Evolutionary conservation across 805 yeast species (phyloP).

Genomic region (Sugiyamaella chiloensis): DNA sequence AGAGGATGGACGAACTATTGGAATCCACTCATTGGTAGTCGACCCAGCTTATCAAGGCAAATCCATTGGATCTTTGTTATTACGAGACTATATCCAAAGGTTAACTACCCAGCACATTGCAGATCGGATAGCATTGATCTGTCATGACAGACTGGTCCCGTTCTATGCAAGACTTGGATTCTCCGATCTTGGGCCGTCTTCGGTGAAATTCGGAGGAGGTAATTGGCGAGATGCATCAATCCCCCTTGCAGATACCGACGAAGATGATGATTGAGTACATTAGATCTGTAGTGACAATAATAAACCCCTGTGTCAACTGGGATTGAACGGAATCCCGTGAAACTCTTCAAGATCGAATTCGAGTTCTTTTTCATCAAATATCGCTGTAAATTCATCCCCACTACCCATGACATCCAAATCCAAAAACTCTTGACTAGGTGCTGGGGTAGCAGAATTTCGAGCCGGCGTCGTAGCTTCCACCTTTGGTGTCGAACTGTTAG

Average conservation of each 20-base stretch:
- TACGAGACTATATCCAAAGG: constrained; percentile 89
- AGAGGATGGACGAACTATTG: constrained; percentile 71
- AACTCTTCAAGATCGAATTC: constrained; percentile 20
- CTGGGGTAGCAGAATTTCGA: constrained; percentile 10
- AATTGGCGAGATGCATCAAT: constrained; percentile 26
- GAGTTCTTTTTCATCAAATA: constrained; percentile 18
- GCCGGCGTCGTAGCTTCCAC: constrained; percentile 2
- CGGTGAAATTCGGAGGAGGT: constrained; percentile 23
- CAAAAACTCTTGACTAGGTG: constrained; percentile 22
- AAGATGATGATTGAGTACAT: constrained; percentile 10
- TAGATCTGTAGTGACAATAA: background rate
- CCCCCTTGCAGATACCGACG: constrained; percentile 20
- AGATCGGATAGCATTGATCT: constrained; percentile 67
- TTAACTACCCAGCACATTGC: constrained; percentile 84
- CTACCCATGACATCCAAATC: constrained; percentile 23
- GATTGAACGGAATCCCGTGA: constrained; percentile 28
- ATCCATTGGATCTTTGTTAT: constrained; percentile 75
- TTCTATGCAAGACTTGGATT: constrained; percentile 86
- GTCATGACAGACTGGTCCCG: constrained; percentile 63
- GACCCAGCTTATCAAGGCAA: constrained; percentile 75
- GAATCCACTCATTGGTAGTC: constrained; percentile 78
- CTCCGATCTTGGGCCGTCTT: constrained; percentile 47
- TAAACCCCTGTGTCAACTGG: too few species aligned
- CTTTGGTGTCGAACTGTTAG: constrained; percentile 4
- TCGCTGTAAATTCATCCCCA: constrained; percentile 20